Base-by-base conservation (phyloP, 306 rosid species). In the Luffa acutangula region DNA sequence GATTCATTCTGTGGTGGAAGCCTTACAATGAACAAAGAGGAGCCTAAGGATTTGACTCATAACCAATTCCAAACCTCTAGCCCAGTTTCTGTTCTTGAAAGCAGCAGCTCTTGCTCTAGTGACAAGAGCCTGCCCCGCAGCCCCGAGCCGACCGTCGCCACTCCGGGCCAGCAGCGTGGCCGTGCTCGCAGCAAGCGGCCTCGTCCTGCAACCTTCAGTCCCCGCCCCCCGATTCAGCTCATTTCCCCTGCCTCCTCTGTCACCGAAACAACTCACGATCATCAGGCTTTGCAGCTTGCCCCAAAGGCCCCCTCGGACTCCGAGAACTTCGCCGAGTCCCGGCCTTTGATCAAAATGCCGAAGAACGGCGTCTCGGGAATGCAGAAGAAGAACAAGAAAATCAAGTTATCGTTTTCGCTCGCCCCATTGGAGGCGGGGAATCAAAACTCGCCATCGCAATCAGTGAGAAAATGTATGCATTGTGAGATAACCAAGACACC, bases 401-500 rank as follows among this genome's bases (percentile, higher is more conserved):
- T 91, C 84, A 92, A 89, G 77, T 0, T 85, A 71, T 31, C 93
- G 10, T 76, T 82, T 45, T 88, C 96, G 2, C 80, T 66, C 7
- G 87, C 78, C 17, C 84, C 91, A 0, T 56, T 59, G 43, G 98
- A 91, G 70, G 57, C 8, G 1, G 75, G 10, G 2, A 84, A 81
- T 51, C 96, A 90, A 78, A 86, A 46, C 66, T 67, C 72, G 6
- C n/a, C 80, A 0, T 76, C 79, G 4, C 93, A 85, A 63, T 87
- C 92, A 0, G 90, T 93, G 36, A 89, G 99, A 87, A 95, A 95
- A 83, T 95, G 99, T 54, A 89, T 90, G 97, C 99, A 95, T 83
- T 95, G 99, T 80, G 99, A 95, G 89, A 95, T 95, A 77, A 95
- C 97, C 31, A 95, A 96, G 92, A 96, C 98, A n/a, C 99, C 98